Evolutionary conservation across 192 early-diverging fungal species (phyloP).

Genomic region (Chytriomyces hyalinus): DNA sequence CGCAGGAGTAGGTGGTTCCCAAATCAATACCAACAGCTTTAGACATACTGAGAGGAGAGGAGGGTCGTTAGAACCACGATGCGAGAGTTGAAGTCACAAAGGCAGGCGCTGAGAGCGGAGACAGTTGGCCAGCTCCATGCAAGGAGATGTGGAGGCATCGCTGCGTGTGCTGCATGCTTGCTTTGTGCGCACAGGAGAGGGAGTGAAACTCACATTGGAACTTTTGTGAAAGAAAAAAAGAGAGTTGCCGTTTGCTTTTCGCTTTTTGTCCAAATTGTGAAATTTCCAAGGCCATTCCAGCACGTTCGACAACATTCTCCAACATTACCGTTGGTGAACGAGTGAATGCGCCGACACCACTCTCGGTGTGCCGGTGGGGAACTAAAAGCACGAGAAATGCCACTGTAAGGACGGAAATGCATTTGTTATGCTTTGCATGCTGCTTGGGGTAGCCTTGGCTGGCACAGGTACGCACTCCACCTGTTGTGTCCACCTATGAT

Average conservation of each 20-base stretch:
- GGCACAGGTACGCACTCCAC: too few relatives aligned
- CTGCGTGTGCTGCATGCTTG: neutral
- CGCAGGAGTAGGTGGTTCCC: constrained; percentile 94
- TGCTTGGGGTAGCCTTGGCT: too few relatives aligned
- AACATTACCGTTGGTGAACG: too few relatives aligned
- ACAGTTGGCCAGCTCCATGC: neutral
- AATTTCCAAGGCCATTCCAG: neutral
- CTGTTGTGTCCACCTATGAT: too few relatives aligned
- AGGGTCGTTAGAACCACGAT: neutral
- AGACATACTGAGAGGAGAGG: constrained; percentile 18
- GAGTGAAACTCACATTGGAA: constrained; percentile 18
- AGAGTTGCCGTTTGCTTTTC: neutral
- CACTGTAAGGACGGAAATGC: too few relatives aligned
- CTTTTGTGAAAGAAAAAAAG: constrained; percentile 16
- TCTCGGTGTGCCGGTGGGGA: too few relatives aligned
- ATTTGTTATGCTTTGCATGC: too few relatives aligned
- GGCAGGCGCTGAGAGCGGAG: neutral
- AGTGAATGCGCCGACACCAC: too few relatives aligned
- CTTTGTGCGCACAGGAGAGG: neutral
- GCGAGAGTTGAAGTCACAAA: neutral
- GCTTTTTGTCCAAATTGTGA: constrained; percentile 6
- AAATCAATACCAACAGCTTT: constrained; percentile 95
- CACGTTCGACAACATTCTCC: constrained; percentile 13
- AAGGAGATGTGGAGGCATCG: neutral
- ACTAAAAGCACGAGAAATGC: too few relatives aligned